Base-by-base conservation (phyloP, 2,329 filamentous ascomycete species). In the Dothiorella sarmentorum region DNA sequence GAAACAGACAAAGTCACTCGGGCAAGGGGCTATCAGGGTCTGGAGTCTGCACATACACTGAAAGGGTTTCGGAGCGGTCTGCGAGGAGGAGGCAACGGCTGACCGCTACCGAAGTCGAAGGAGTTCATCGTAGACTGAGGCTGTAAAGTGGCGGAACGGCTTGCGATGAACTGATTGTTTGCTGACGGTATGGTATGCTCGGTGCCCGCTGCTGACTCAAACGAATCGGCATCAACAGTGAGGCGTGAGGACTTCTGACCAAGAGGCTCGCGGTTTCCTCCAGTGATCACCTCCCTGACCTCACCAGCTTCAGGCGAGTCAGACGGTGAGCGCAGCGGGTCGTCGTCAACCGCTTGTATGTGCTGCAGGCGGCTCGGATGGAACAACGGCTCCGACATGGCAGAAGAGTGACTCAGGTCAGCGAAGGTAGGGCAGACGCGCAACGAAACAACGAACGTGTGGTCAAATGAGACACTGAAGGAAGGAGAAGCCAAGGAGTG, bases 221-320 rank as follows among this genome's bases (percentile, higher is more conserved):
- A n/a, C n/a, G n/a, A n/a, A n/a, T n/a, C n/a, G n/a, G n/a, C n/a
- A n/a, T n/a, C n/a, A n/a, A n/a, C n/a, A n/a, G n/a, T n/a, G n/a
- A n/a, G n/a, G n/a, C n/a, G n/a, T n/a, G n/a, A n/a, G n/a, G 29
- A 13, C 20, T 26, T 42, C 56, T 22, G n/a, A 7, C 56, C 56
- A 24, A 58, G 56, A 18, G 44, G 43, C 33, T n/a, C 43, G 18
- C 9, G 15, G 33, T 58, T 58, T 31, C 31, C 24, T 37, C 56
- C 56, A 10, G 31, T 58, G 20, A 29, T 10, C 10, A 31, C 10
- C 10, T 9, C 10, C 29, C 10, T 31, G 29, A 13, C 29, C 15
- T 31, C 3, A 10, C 29, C 3, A 13, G 29, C 29, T 31, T 9
- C 29, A 13, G 29, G 29, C 29, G 29, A 31, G 10, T n/a, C n/a